Conservation (phyloP, 805 yeast species). For the Yamadazyma olivae region DNA sequence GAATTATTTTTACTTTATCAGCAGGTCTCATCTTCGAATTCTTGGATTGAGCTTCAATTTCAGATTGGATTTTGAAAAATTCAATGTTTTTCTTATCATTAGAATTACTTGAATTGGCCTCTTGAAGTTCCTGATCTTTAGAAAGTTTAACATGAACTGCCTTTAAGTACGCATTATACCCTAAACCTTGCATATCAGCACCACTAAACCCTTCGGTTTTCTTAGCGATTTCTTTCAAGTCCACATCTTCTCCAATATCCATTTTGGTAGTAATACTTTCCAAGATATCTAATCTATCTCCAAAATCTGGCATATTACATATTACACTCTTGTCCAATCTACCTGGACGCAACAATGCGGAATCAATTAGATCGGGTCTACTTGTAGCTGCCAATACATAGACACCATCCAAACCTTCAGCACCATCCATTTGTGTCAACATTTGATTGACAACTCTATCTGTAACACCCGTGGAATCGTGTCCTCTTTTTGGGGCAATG, state of each 20-base stretch:
- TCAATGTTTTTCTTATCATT: constrained; percentile 23
- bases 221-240: constrained; percentile 52
- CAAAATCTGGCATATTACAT: constrained; percentile 78
- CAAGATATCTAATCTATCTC: constrained; percentile 74
- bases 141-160: constrained; percentile 74
- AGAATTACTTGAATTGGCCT: constrained; percentile 13
- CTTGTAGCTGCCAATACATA: constrained; percentile 95
- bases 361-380: constrained; percentile 92
- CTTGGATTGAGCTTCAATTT: constrained; percentile 20
- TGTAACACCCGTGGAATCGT: constrained; percentile 96
- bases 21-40: constrained; percentile 27
- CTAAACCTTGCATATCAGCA: constrained; percentile 90
- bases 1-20: constrained; percentile 38
- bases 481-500: constrained; percentile 97
- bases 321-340: constrained; percentile 89
- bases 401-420: constrained; percentile 95
- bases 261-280: constrained; percentile 57
- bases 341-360: constrained; percentile 94
- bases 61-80: constrained; percentile 41
- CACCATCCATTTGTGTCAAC: constrained; percentile 98
- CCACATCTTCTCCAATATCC: constrained; percentile 49
- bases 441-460: constrained; percentile 96
- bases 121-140: constrained; percentile 41
- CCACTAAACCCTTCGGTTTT: constrained; percentile 80
- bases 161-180: constrained; percentile 85